Conservation (phyloP, 2,329 filamentous ascomycete species). For the Penicillium sp. region DNA sequence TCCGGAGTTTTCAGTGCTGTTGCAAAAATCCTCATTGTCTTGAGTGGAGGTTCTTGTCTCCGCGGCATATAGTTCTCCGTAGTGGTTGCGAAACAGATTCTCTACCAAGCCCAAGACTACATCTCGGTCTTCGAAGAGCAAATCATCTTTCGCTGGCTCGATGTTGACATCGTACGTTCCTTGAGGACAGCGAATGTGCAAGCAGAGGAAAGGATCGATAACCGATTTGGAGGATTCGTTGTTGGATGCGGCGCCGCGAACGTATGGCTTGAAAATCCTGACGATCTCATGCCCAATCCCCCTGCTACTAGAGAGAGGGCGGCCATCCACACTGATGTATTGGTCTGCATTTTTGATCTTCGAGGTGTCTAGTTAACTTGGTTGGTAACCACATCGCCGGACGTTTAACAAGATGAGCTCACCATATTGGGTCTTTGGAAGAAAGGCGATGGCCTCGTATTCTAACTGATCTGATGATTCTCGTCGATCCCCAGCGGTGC, state of each 20-base stretch:
- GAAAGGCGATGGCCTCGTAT: constrained; percentile 49
- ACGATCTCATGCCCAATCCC: constrained; percentile 55
- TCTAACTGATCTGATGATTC: constrained; percentile 15
- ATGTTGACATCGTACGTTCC: constrained; percentile 61
- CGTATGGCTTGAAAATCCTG: constrained; percentile 50
- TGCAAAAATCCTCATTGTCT: neutral
- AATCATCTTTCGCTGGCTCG: constrained; percentile 63
- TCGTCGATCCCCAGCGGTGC: neutral
- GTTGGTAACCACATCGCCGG: constrained; percentile 18
- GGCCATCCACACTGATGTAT: constrained; percentile 57
- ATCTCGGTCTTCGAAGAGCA: constrained; percentile 54
- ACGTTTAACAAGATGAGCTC: neutral
- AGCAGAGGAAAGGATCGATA: constrained; percentile 55
- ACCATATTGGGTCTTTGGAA: constrained; percentile 49
- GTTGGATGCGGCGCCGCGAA: constrained; percentile 39
- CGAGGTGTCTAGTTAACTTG: constrained; percentile 31
- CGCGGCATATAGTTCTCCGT: constrained; percentile 29
- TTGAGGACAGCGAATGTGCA: constrained; percentile 54
- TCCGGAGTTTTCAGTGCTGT: accelerated
- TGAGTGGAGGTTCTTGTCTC: neutral
- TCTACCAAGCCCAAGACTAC: constrained; percentile 45
- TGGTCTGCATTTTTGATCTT: constrained; percentile 41
- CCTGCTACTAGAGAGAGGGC: constrained; percentile 52
- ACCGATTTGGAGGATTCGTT: constrained; percentile 23
- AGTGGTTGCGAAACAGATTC: constrained; percentile 44